Evolutionary conservation across 768 basidiomycete species (phyloP).

Genomic region (Tephrocybe sp.): DNA sequence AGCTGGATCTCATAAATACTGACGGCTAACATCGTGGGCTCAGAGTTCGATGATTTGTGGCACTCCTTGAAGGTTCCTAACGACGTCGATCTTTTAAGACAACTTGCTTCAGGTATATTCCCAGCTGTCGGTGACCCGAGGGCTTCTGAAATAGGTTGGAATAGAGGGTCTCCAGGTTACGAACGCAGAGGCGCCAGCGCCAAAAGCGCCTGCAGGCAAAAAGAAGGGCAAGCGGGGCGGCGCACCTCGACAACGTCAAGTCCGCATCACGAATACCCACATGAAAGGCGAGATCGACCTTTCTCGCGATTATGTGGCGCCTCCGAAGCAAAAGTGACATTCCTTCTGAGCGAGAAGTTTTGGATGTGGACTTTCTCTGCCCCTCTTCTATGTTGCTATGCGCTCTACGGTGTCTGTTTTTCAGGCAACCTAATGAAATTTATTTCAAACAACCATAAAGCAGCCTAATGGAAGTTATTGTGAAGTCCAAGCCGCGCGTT

Average conservation of each 20-base stretch:
- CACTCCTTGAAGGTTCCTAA: constrained; percentile 82
- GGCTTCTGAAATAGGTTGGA: constrained; percentile 11
- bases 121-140: constrained; percentile 5
- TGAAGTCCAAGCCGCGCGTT: constrained; percentile 30
- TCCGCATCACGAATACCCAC: constrained; percentile 88
- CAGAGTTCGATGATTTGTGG: constrained; percentile 91
- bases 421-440: background rate
- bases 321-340: constrained; percentile 36
- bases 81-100: constrained; percentile 77
- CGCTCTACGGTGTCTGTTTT: constrained; percentile 10
- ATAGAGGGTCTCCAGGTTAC: constrained; percentile 83
- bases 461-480: constrained; percentile 14
- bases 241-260: constrained; percentile 70
- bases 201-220: constrained; percentile 52
- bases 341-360: background rate
- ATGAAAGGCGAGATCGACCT: constrained; percentile 85
- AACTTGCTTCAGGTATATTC: constrained; percentile 68
- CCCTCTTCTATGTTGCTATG: constrained; percentile 6
- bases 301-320: constrained; percentile 62
- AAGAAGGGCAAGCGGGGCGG: constrained; percentile 86
- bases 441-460: background rate
- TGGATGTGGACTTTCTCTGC: background rate
- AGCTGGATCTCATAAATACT: background rate
- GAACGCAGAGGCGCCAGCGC: constrained; percentile 57
- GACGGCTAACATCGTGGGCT: constrained; percentile 14